Evolutionary conservation across 352 stramenopile genomes (phyloP), one percentile per base, ranked within the genome.

Genomic region (Phytopythium cucurbitacearum): DNA sequence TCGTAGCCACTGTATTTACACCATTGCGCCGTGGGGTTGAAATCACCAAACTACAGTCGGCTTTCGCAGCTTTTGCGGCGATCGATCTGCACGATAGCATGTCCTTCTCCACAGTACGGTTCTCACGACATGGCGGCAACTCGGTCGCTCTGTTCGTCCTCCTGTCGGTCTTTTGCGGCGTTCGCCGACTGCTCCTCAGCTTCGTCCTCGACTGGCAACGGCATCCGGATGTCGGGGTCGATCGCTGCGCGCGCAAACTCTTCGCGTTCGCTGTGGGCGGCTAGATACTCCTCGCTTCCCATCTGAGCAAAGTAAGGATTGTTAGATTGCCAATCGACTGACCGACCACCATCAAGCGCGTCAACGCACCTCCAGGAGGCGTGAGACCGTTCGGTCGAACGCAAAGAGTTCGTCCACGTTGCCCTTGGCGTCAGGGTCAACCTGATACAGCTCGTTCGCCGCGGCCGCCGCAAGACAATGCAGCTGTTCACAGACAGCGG

Each of bases 371-470:
- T 97, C 89, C 12, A 95, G 49, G 28, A 97, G 62, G 5, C 89
- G 87, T 43, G 84, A 96, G n/a, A 96, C 68, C 7, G 84, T 94
- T 35, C 84, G 77, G 56, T 94, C 84, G 53, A 94, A 94, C 40
- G 84, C 84, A 64, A 94, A 94, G 4, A 76, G 70, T 56, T 94
- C 84, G 62, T 94, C 84, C 44, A 94, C 62, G 56, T 88, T 57
- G 15, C 69, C 58, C 55, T 94, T 94, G 37, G 67, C 66, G 33
- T 52, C 63, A 1, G 41, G 41, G 40, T 91, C 81, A 1, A 87
- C 67, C 50, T 80, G 58, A 61, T 91, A 89, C 2, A 95, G 69
- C 16, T 71, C 54, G 35, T 86, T 73, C 0, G 79, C 73, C 8
- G 76, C 67, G 10, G 74, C 76, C 7, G 71, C 69, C 21, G 83